Base-by-base conservation (phyloP, 495 filamentous ascomycete species). In the Durotheca rogersii region DNA sequence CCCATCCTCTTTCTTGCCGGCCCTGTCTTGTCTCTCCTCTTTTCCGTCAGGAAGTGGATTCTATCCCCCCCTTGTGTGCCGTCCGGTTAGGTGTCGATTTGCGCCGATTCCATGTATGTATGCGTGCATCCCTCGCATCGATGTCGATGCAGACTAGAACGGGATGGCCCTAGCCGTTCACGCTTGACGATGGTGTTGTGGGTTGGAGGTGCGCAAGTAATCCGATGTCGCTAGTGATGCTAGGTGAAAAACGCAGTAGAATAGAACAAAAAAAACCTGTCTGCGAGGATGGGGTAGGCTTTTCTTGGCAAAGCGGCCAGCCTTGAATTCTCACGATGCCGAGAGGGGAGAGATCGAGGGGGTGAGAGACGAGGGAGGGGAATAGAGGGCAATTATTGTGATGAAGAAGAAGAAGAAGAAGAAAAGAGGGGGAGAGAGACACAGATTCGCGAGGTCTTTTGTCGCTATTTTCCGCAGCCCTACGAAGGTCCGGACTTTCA, bases 151-250 rank as follows among this genome's bases (percentile, higher is more conserved):
- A 51, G 44, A 27, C 35, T 45, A 56, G 49, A 21, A 50, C 49
- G 50, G 55, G 49, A 53, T 58, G 49, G 31, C 49, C 50, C 40
- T 53, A 53, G 45, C 34, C 50, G 46, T 34, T 40, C 16, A 18
- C 45, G 56, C 53, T 59, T 59, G 44, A 41, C 50, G 45, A 53
- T 38, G 40, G 34, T 19, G 16, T 39, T 36, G 40, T 19, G 16
- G 42, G 31, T 50, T 39, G 39, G 53, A 44, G 55, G 49, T 53
- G 50, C 44, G 53, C 50, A 29, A 46, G 27, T 41, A 59, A 59
- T 49, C 56, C 56, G 56, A 53, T 59, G 49, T 59, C 56, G 56
- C 56, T 53, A 41, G 25, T 35, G 50, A 59, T 46, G 41, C 30
- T 38, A 34, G 36, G 31, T n/a, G n/a, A n/a, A 17, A 44, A 47